Percentiles rank a stretch among this genome's conserved stretches.
These are phyloP conservation scores for Kondoa malvinella DNA, from an alignment of 768 basidiomycete genomes.

Conservation along the genomic window DNA sequence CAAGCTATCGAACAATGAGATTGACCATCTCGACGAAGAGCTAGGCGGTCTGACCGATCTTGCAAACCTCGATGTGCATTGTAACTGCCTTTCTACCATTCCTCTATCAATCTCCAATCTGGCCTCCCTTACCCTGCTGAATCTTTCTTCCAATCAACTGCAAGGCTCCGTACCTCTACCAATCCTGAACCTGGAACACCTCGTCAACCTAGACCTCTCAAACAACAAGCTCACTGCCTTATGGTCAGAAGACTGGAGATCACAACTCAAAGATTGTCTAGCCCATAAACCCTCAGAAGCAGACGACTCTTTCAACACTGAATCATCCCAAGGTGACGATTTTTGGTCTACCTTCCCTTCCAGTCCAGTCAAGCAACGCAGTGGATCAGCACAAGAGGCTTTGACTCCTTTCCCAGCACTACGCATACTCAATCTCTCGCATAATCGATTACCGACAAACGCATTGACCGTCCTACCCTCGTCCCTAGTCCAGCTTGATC, in stretches of 20 bases:
- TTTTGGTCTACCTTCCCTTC: conserved; percentile 18
- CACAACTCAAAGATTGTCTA: neutral
- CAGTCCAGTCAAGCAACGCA: conserved; percentile 10
- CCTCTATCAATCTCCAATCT: conserved; percentile 7
- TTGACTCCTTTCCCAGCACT: conserved; percentile 7
- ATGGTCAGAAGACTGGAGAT: conserved; percentile 10
- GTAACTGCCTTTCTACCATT: conserved; percentile 10
- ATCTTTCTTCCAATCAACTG: conserved; percentile 13
- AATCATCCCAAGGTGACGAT: conserved; percentile 9
- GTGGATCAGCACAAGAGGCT: neutral
- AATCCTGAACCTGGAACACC: conserved; percentile 15
- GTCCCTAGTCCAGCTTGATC: conserved; percentile 2
- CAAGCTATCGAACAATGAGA: conserved; percentile 16
- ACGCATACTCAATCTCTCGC: conserved; percentile 8
- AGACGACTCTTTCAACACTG: neutral
- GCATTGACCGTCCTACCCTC: conserved; percentile 3
- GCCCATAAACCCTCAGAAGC: neutral
- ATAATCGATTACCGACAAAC: conserved; percentile 7
- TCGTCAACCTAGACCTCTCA: conserved; percentile 9
- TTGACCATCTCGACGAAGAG: conserved; percentile 6
- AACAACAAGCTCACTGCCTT: conserved; percentile 13
- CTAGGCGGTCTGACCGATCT: conserved; percentile 12
- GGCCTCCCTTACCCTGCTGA: conserved; percentile 12
- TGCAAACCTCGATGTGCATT: conserved; percentile 14
- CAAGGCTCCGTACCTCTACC: conserved; percentile 4